Evolutionary conservation across 495 filamentous ascomycete genomes (phyloP).

Genomic region (Hypoxylon lienhwacheense): DNA sequence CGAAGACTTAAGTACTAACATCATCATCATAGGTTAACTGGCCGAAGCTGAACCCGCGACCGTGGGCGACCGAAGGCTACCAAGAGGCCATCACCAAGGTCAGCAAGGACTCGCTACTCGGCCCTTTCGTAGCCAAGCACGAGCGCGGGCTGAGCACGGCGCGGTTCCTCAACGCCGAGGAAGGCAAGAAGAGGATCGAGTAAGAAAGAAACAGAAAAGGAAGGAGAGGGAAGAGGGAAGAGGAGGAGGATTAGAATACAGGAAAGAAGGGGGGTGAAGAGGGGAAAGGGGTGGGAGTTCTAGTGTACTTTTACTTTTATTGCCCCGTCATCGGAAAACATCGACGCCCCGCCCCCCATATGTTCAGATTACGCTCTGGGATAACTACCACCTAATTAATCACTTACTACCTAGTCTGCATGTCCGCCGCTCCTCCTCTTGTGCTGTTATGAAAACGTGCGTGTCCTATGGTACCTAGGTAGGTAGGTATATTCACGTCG

Average conservation of each 20-base stretch:
- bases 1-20: conserved; percentile 14
- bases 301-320: conserved; percentile 24
- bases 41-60: conserved; percentile 89
- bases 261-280: neutral
- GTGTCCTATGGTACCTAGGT: no score
- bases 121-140: conserved; percentile 68
- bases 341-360: no score
- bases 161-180: conserved; percentile 78
- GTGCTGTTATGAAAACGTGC: no score
- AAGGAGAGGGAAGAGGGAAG: neutral
- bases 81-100: conserved; percentile 81
- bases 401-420: no score
- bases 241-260: no score
- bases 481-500: no score
- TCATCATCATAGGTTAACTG: conserved; percentile 75
- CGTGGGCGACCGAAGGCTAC: conserved; percentile 82
- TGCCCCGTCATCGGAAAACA: conserved; percentile 6
- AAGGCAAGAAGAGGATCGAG: conserved; percentile 96
- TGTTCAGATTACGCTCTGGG: conserved; percentile 6
- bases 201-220: conserved; percentile 39
- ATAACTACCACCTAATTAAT: conserved; percentile 11
- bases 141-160: conserved; percentile 78
- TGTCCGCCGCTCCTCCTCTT: no score
- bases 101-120: conserved; percentile 73
- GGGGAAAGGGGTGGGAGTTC: neutral